phyloP scores from a whole-genome alignment of 2,329 filamentous ascomycete genomes.

The Phyllosticta citribraziliensis region DNA sequence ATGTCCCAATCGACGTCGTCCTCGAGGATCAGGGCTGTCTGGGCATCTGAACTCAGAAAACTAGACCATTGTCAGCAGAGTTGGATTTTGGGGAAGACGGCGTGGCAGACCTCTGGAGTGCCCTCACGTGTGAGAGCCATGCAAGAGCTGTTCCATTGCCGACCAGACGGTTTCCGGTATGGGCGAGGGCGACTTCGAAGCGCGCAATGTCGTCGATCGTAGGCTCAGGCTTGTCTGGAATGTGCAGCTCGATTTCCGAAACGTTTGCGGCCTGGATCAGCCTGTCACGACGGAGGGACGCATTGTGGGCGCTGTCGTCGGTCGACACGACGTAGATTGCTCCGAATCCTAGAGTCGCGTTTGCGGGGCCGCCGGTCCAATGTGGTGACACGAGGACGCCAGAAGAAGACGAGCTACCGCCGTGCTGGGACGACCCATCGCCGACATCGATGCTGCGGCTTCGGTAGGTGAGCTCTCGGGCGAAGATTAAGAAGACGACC shows the following conservation, averaged over 20 bases:
- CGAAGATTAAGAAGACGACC: not conserved
- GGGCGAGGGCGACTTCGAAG: conserved; percentile 24
- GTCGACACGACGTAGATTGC: conserved; percentile 29
- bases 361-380: conserved; percentile 16
- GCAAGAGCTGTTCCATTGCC: conserved; percentile 32
- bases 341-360: conserved; percentile 30
- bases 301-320: conserved; percentile 12
- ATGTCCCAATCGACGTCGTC: conserved; percentile 39
- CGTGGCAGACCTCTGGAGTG: conserved; percentile 26
- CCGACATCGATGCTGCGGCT: not conserved
- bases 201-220: conserved; percentile 29
- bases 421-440: not conserved
- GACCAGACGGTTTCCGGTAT: conserved; percentile 16
- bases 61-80: conserved; percentile 15
- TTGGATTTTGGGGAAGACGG: not conserved
- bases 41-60: conserved; percentile 32
- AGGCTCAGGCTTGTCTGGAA: conserved; percentile 33
- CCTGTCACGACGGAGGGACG: conserved; percentile 27
- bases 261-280: conserved; percentile 33
- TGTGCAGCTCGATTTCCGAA: conserved; percentile 32
- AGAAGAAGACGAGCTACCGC: not conserved
- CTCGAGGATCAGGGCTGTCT: conserved; percentile 35
- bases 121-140: conserved; percentile 35
- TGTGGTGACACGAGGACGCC: not conserved
- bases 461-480: not conserved